Conservation (phyloP, 108 stramenopile genomes). For the Mediolabrus comicus region DNA sequence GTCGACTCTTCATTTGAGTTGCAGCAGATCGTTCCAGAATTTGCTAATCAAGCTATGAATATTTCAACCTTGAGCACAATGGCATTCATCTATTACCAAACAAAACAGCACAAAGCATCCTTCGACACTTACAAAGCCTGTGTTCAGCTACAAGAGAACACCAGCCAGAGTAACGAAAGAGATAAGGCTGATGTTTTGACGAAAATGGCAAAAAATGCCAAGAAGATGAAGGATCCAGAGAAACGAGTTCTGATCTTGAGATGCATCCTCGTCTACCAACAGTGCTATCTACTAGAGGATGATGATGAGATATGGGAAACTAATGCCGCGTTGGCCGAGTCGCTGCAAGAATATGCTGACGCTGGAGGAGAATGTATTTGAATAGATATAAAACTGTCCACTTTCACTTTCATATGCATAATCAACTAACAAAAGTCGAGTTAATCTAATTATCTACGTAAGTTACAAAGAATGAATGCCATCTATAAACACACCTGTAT, state of each 20-base stretch:
- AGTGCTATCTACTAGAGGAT: slow-evolving; percentile 35
- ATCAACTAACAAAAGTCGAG: neutral
- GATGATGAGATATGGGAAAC: slow-evolving; percentile 48
- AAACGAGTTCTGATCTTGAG: slow-evolving; percentile 33
- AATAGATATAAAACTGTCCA: neutral
- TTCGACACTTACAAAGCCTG: slow-evolving; percentile 41
- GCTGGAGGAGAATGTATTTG: slow-evolving; percentile 20
- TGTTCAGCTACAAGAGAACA: slow-evolving; percentile 35
- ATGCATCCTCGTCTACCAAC: slow-evolving; percentile 32
- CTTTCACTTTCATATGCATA: neutral
- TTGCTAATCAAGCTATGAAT: slow-evolving; percentile 23
- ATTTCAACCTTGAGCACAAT: slow-evolving; percentile 41
- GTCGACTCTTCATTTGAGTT: slow-evolving; percentile 48
- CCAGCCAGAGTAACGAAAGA: slow-evolving; percentile 24
- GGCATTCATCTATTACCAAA: slow-evolving; percentile 45
- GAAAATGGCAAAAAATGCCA: slow-evolving; percentile 31
- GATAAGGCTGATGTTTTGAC: slow-evolving; percentile 37
- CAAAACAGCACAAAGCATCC: slow-evolving; percentile 29
- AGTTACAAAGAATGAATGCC: neutral
- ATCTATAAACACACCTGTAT: neutral
- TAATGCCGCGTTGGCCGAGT: slow-evolving; percentile 30
- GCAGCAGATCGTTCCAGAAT: slow-evolving; percentile 36
- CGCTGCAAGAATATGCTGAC: slow-evolving; percentile 36
- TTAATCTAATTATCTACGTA: neutral
- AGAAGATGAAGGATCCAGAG: slow-evolving; percentile 45